phyloP scores from a whole-genome alignment of 129 eudicot species.

The Calendula officinalis region DNA sequence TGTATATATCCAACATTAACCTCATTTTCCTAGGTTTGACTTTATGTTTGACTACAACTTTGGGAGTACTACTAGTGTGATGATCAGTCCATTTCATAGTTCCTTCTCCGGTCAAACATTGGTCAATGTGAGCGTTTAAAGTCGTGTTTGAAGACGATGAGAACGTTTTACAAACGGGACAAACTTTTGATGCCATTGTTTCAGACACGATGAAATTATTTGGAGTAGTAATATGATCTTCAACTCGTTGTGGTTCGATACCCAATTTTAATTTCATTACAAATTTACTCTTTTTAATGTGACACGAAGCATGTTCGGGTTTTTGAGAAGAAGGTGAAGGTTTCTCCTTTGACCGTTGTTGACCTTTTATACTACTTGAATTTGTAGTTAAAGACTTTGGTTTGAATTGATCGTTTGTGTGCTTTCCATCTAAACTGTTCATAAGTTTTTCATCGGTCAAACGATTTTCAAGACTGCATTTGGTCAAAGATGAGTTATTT shows the following conservation, averaged over 20 bases:
- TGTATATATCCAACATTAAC: constrained; percentile 66
- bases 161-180: constrained; percentile 88
- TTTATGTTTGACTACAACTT: constrained; percentile 53
- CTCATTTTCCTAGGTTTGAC: constrained; percentile 70
- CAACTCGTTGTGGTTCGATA: constrained; percentile 34
- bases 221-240: constrained; percentile 20
- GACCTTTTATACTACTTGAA: too few relatives aligned
- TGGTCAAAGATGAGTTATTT: constrained; percentile 27
- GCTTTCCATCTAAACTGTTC: constrained; percentile 31
- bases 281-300: constrained; percentile 53
- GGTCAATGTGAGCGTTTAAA: constrained; percentile 92
- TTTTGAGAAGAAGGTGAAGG: constrained; percentile 26
- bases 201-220: constrained; percentile 22
- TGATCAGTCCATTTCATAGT: constrained; percentile 41
- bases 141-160: constrained; percentile 89
- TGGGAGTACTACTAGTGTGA: constrained; percentile 16
- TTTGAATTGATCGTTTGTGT: constrained; percentile 1
- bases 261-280: constrained; percentile 44
- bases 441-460: constrained; percentile 27
- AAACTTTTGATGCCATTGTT: constrained; percentile 74
- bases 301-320: constrained; percentile 20
- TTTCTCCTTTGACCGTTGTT: constrained; percentile 25
- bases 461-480: constrained; percentile 28
- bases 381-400: not conserved
- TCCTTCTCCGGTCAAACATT: constrained; percentile 76